Evolutionary conservation across 2,329 filamentous ascomycete genomes (phyloP).

Genomic region (Furcasterigmium sp.): DNA sequence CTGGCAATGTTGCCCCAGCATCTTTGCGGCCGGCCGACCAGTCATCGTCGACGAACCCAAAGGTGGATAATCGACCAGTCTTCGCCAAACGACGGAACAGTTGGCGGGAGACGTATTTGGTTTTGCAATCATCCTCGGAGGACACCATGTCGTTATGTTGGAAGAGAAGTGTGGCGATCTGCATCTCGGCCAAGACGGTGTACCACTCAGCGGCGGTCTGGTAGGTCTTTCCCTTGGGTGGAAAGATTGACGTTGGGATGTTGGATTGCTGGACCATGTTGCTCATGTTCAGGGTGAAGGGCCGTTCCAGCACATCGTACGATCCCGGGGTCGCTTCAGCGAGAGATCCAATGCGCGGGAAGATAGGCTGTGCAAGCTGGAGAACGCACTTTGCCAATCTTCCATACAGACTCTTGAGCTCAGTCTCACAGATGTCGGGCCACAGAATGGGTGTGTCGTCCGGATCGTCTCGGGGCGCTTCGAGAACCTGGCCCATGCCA

Average conservation of each 20-base stretch:
- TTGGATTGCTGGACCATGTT: constrained; percentile 12
- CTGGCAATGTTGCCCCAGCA: constrained; percentile 7
- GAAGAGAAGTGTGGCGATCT: constrained; percentile 26
- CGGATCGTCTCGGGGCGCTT: constrained; percentile 1
- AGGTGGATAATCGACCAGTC: background rate
- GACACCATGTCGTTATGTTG: constrained; percentile 29
- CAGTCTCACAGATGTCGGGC: constrained; percentile 19
- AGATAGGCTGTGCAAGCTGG: constrained; percentile 25
- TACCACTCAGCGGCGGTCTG: constrained; percentile 28
- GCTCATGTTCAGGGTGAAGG: constrained; percentile 36
- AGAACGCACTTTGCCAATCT: constrained; percentile 33
- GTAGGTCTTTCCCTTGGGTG: constrained; percentile 16
- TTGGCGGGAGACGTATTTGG: constrained; percentile 23
- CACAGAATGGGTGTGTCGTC: background rate
- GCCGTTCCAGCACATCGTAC: constrained; percentile 23
- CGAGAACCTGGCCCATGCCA: constrained; percentile 14
- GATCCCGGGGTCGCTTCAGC: constrained; percentile 15
- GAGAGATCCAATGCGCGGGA: constrained; percentile 33
- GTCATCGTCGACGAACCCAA: background rate
- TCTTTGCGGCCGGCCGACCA: constrained; percentile 23
- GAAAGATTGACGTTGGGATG: constrained; percentile 15
- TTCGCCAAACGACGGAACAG: constrained; percentile 2
- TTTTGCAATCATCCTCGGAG: constrained; percentile 20
- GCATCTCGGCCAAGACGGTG: constrained; percentile 26
- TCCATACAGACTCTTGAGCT: constrained; percentile 23